Evolutionary conservation across 441 rosid genomes (phyloP).

Genomic region (Jatropha podagrica): DNA sequence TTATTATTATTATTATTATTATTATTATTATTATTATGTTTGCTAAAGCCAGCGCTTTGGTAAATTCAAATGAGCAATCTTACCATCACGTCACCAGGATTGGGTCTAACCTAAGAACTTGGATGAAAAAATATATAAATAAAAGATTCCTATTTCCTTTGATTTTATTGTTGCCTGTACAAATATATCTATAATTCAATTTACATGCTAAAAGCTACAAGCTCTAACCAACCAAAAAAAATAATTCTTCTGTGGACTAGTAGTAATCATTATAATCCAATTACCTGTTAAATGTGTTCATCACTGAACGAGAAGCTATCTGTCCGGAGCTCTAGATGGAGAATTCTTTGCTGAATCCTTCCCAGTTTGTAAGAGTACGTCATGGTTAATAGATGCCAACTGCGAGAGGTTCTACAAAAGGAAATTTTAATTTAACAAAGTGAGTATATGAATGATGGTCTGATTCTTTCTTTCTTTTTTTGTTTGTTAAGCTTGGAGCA

Average conservation of each 20-base stretch:
- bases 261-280: neutral
- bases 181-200: neutral
- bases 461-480: too few species aligned
- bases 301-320: conserved; percentile 27
- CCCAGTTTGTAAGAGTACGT: conserved; percentile 57
- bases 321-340: conserved; percentile 42
- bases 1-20: too few species aligned
- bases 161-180: neutral
- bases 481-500: too few species aligned
- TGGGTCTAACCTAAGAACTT: too few species aligned
- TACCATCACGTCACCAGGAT: too few species aligned
- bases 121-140: too few species aligned
- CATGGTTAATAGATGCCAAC: conserved; percentile 78
- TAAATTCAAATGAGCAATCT: too few species aligned
- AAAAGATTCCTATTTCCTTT: neutral
- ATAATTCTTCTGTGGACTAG: neutral
- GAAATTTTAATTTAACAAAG: neutral
- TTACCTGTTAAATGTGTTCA: neutral
- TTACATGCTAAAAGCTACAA: conserved; percentile 7
- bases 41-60: too few species aligned
- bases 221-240: neutral
- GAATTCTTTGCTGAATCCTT: conserved; percentile 56
- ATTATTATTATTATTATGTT: too few species aligned
- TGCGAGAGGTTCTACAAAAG: conserved; percentile 72
- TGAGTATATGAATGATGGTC: too few species aligned